Evolutionary conservation across 2,329 filamentous ascomycete genomes (phyloP), one percentile per base, ranked within the genome.

Genomic region (Neonectria magnoliae): DNA sequence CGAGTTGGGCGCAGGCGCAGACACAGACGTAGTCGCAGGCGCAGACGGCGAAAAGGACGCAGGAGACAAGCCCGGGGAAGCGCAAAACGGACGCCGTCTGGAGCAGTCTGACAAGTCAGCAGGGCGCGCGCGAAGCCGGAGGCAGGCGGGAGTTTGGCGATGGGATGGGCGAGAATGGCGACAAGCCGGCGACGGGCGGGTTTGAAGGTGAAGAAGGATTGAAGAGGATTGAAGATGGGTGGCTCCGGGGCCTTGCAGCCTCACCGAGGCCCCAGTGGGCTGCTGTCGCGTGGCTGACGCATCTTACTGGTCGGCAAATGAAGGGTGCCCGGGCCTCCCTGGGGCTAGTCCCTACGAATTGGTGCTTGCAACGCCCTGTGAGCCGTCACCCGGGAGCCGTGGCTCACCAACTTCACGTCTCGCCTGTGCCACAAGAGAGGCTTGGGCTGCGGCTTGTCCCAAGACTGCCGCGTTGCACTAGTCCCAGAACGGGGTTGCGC

Each of bases 401-500:
- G 25, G 25, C 25, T 25, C 25, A 25, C 25, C 25, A 25, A 25
- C 25, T 62, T 62, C 53, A 53, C 20, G 22, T 29, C 16, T 55
- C 18, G 45, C 41, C 60, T 59, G 62, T 51, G 57, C 56, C 51
- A 60, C 56, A 60, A 45, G 56, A 57, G 59, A 25, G 25, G 61
- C 42, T 48, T 22, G 57, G 33, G 60, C 29, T 31, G 57, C 29
- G 51, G 48, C 59, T 60, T 65, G 48, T 64, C 25, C 38, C 51
- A 64, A 61, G 60, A 63, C 70, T 67, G 70, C 70, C 66, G 66
- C 55, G 31, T 50, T 29, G 31, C 60, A 59, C 71, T 73, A 73
- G 56, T 50, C 71, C 71, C 13, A 60, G 20, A 60, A 22, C 57
- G 56, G 69, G n/a, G 13, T n/a, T 65, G 29, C 13, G 47, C 55